These are phyloP conservation scores for Globisporangium lucens DNA, from an alignment of 352 stramenopile genomes.

Conservation along the genomic window DNA sequence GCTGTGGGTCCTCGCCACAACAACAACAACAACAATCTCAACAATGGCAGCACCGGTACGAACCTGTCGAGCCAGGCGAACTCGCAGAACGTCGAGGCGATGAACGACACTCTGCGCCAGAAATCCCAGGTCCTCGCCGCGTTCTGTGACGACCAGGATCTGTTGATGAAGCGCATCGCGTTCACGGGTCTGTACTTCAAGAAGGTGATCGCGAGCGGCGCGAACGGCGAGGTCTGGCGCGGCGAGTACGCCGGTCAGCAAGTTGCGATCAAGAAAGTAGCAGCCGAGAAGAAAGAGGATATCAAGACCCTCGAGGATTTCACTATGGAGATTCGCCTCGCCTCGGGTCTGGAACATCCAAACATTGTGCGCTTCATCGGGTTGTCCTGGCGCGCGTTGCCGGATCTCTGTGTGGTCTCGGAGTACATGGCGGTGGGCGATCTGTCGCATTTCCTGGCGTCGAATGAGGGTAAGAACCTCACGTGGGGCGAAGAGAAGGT, in stretches of 20 bases:
- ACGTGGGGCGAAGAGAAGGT: slow-evolving; percentile 43
- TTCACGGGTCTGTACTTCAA: slow-evolving; percentile 13
- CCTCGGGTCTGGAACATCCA: slow-evolving; percentile 41
- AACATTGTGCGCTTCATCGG: slow-evolving; percentile 54
- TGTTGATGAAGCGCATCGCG: slow-evolving; percentile 20
- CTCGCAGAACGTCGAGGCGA: slow-evolving; percentile 28
- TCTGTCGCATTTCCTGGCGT: slow-evolving; percentile 32
- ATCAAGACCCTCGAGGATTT: slow-evolving; percentile 35
- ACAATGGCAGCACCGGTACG: slow-evolving; percentile 15
- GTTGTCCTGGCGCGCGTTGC: slow-evolving; percentile 42
- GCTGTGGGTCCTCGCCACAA: slow-evolving; percentile 9
- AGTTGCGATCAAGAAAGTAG: slow-evolving; percentile 28
- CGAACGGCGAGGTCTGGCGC: slow-evolving; percentile 22
- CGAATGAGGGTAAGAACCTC: slow-evolving; percentile 25
- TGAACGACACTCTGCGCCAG: slow-evolving; percentile 33
- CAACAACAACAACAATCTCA: neutral
- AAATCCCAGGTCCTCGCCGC: slow-evolving; percentile 24
- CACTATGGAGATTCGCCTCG: slow-evolving; percentile 46
- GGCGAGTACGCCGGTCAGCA: slow-evolving; percentile 16
- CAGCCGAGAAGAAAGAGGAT: slow-evolving; percentile 14
- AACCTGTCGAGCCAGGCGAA: slow-evolving; percentile 20
- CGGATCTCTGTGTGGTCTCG: slow-evolving; percentile 45
- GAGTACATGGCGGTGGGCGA: slow-evolving; percentile 40
- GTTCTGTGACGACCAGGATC: slow-evolving; percentile 23
- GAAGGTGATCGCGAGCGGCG: slow-evolving; percentile 17